Conservation (phyloP, 2,329 filamentous ascomycete genomes). For the Phaeomoniella chlamydospora region DNA sequence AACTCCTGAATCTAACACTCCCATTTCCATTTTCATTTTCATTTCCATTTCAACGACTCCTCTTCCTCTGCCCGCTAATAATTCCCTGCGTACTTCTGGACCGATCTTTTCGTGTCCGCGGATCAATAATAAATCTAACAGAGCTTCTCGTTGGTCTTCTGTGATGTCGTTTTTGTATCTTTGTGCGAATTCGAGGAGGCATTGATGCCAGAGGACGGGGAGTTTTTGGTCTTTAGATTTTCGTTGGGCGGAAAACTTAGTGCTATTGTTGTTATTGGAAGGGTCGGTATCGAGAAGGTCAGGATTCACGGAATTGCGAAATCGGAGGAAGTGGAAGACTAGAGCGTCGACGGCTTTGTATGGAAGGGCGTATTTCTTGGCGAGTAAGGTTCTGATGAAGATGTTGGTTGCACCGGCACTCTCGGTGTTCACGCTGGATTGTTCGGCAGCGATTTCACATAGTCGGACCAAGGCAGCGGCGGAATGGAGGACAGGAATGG, state of each 20-base stretch:
- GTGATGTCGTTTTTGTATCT: conserved; percentile 93
- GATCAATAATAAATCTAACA: conserved; percentile 72
- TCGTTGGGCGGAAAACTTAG: conserved; percentile 23
- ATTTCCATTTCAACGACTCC: conserved; percentile 53
- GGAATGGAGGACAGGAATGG: conserved; percentile 81
- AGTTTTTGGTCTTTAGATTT: conserved; percentile 48
- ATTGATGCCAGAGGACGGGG: conserved; percentile 94
- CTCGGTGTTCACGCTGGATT: conserved; percentile 61
- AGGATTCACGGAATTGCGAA: conserved; percentile 52
- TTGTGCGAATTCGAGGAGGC: conserved; percentile 80
- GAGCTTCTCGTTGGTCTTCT: conserved; percentile 80
- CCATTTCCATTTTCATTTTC: conserved; percentile 70
- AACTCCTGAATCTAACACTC: conserved; percentile 53
- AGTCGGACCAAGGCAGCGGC: conserved; percentile 81
- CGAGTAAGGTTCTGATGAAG: conserved; percentile 81
- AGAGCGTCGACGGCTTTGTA: conserved; percentile 89
- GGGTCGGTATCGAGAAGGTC: conserved; percentile 20
- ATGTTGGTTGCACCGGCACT: conserved; percentile 86
- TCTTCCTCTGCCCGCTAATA: conserved; percentile 75
- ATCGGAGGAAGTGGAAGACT: conserved; percentile 93
- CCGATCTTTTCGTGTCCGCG: conserved; percentile 81
- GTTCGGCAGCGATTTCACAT: conserved; percentile 86
- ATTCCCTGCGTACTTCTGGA: conserved; percentile 76
- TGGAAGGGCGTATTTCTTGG: conserved; percentile 93
- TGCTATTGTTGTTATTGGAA: conserved; percentile 34